Evolutionary conservation across 1,284 basidiomycete genomes (phyloP), one percentile per base, ranked within the genome.

Genomic region (Naganishia sp.): DNA sequence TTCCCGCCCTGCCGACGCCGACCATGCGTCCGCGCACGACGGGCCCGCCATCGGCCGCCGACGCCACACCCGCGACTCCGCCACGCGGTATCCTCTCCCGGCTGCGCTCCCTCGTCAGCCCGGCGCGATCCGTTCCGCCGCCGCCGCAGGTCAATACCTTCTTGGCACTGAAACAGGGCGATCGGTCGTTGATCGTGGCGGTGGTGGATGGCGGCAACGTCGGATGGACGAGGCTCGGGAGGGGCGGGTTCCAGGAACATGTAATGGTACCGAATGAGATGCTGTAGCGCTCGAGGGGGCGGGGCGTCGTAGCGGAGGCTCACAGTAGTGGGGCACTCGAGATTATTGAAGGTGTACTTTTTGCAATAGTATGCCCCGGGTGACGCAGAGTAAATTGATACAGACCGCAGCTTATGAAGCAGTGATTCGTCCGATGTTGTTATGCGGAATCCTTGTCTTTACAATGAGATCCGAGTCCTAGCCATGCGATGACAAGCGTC

Each of bases 151-250:
- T 73, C 31, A 73, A 75, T 50, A 88, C 90, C 0, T 92, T 93
- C 73, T 84, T 85, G 68, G 84, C 85, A 3, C 82, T 98, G 68
- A 92, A 94, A 73, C 86, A 87, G 21, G 95, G 95, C 0, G 90
- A 90, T 74, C 89, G 92, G 72, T 88, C 84, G 10, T 83, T 95
- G 55, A 84, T 98, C 31, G 84, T 99, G 35, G 95, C 94, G 0
- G 91, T 87, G 0, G 93, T 95, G 3, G 94, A 97, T 78, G 85
- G 87, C 7, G 92, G 94, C 7, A 93, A 86, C 69, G 90, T 90
- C 31, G 90, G 90, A 67, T 92, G 97, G 82, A 88, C 94, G 76
- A 82, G 91, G 50, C 94, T 98, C 72, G 89, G 90, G 0, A 85
- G 94, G 74, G 88, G 90, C 0, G 88, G 85, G 13, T 98, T 99